Base-by-base conservation (phyloP, 1,284 basidiomycete genomes). In the Agroathelia rolfsii region DNA sequence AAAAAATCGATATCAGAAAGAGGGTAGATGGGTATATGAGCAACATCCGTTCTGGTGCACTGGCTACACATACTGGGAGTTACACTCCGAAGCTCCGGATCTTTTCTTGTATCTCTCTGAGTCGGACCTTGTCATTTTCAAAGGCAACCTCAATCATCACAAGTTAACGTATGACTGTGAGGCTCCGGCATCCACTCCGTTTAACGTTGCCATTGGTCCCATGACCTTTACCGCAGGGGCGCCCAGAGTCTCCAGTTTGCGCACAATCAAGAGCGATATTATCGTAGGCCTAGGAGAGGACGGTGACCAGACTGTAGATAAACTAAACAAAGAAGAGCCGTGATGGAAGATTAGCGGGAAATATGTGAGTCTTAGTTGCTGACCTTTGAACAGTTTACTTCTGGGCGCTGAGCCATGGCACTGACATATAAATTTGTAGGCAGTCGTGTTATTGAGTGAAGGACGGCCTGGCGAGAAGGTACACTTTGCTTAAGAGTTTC, bases 341-440 rank as follows among this genome's bases (percentile, higher is more conserved):
- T 93, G 93, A 30, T 97, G 93, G 93, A 93, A 92, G 64, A 96
- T 97, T 52, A 88, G 84, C 32, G 89, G 89, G 32, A 90, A 92
- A 83, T 93, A 92, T 51, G 85, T 87, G 52, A 59, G 79, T 69
- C 6, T 37, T 13, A 9, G 30, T 13, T 19, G 26, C 39, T 41
- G 30, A 40, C 33, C 29, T 33, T 19, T 30, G 14, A 31, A 28
- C 16, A 10, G 13, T n/a, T n/a, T n/a, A n/a, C n/a, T n/a, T n/a
- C n/a, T n/a, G n/a, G n/a, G n/a, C n/a, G n/a, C n/a, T n/a, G n/a
- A n/a, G n/a, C n/a, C n/a, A n/a, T n/a, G n/a, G n/a, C n/a, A n/a
- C n/a, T n/a, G n/a, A n/a, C n/a, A n/a, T n/a, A n/a, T n/a, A n/a
- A n/a, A n/a, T n/a, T n/a, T n/a, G 11, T 40, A 88, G 81, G 87